phyloP scores from a whole-genome alignment of 2,329 filamentous ascomycete species.

The Parasarocladium wereldwijsianum region DNA sequence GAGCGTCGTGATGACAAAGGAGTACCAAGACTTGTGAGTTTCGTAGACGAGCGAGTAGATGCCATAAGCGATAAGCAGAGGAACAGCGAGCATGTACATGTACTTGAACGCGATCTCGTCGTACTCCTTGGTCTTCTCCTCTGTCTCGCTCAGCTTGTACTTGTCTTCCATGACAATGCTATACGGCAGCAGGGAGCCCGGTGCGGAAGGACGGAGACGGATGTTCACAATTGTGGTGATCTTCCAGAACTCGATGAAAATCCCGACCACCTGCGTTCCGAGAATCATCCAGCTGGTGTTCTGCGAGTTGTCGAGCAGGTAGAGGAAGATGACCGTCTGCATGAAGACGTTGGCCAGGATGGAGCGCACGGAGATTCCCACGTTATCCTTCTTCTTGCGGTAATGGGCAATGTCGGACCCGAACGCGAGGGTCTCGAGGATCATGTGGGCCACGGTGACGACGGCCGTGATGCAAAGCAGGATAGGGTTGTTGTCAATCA shows the following conservation, averaged over 20 bases:
- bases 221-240: conserved; percentile 92
- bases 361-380: conserved; percentile 88
- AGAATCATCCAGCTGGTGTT: conserved; percentile 99
- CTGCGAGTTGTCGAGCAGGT: conserved; percentile 92
- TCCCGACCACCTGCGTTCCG: conserved; percentile 76
- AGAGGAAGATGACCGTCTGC: conserved; percentile 91
- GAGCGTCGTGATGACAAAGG: conserved; percentile 84
- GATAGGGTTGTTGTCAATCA: conserved; percentile 87
- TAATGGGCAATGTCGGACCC: conserved; percentile 96
- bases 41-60: conserved; percentile 87
- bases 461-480: conserved; percentile 72
- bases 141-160: conserved; percentile 85
- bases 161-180: conserved; percentile 85
- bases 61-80: conserved; percentile 78
- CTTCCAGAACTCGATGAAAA: conserved; percentile 67
- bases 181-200: conserved; percentile 63
- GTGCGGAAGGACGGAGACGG: conserved; percentile 53
- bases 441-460: conserved; percentile 79
- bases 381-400: conserved; percentile 98
- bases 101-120: conserved; percentile 97
- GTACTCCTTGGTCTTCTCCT: conserved; percentile 97
- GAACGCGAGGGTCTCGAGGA: conserved; percentile 93
- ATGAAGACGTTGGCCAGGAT: conserved; percentile 97
- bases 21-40: conserved; percentile 95
- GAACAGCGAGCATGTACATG: conserved; percentile 83